These are phyloP conservation scores for Moesziomyces antarcticus DNA, from an alignment of 1,284 basidiomycete genomes.

Conservation along the genomic window DNA sequence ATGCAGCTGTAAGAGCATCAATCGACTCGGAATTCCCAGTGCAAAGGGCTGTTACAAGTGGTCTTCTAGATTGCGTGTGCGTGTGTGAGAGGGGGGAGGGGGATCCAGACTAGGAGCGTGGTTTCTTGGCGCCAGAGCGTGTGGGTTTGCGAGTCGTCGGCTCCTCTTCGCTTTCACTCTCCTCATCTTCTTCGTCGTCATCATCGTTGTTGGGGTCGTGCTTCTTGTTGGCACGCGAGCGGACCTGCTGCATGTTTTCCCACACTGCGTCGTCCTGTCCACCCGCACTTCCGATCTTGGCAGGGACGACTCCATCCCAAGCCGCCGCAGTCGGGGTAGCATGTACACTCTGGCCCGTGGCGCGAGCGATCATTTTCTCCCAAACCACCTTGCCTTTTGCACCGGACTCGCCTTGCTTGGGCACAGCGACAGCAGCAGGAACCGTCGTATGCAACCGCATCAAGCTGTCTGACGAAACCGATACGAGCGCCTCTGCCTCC, in stretches of 20 bases:
- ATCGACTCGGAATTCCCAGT: not conserved
- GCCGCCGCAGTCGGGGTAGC: constrained; percentile 27
- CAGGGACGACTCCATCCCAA: constrained; percentile 46
- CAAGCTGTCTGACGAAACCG: constrained; percentile 39
- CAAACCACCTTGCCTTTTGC: constrained; percentile 28
- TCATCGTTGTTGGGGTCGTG: constrained; percentile 6
- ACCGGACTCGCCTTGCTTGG: constrained; percentile 20
- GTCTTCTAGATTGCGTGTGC: not conserved
- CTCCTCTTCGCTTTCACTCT: constrained; percentile 10
- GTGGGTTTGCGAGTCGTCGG: not conserved
- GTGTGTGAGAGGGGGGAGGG: not conserved
- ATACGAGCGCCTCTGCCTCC: constrained; percentile 17
- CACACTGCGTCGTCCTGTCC: constrained; percentile 46
- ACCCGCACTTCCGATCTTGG: not conserved
- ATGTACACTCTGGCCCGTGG: constrained; percentile 17
- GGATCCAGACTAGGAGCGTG: not conserved
- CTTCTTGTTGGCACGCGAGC: not conserved
- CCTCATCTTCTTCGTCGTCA: constrained; percentile 20
- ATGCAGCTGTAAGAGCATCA: constrained; percentile 9
- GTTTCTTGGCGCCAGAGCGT: not conserved
- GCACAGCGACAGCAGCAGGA: constrained; percentile 10
- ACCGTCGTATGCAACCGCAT: constrained; percentile 26
- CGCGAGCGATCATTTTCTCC: constrained; percentile 21
- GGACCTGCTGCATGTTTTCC: constrained; percentile 39
- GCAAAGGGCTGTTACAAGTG: too few relatives aligned